These are phyloP conservation scores for Triglochin maritima DNA, from an alignment of 106 monocot genomes.

Conservation along the genomic window DNA sequence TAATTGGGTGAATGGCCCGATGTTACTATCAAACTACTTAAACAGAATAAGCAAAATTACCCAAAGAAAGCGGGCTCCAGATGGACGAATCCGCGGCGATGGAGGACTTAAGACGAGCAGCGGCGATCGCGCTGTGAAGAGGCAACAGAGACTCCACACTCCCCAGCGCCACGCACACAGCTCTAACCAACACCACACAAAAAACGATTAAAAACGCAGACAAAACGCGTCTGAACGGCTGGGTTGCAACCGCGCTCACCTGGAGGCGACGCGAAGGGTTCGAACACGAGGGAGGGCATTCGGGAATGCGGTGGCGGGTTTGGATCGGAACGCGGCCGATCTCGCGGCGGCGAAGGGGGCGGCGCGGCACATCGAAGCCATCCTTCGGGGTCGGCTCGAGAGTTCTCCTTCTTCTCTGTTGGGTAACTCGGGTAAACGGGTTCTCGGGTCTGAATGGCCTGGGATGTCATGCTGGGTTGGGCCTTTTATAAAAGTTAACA, in stretches of 20 bases:
- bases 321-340: conserved; percentile 4
- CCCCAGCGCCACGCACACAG: background rate
- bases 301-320: background rate
- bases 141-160: conserved; percentile 16
- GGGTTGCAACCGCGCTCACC: background rate
- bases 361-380: conserved; percentile 12
- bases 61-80: conserved; percentile 9
- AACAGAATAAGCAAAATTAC: too few species aligned
- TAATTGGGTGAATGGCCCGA: too few species aligned
- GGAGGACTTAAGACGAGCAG: conserved; percentile 11
- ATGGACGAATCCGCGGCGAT: conserved; percentile 4
- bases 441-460: too few species aligned
- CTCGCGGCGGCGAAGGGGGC: conserved; percentile 4
- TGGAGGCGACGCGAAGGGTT: background rate
- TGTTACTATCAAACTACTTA: too few species aligned
- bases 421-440: too few species aligned
- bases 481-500: too few species aligned
- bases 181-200: background rate
- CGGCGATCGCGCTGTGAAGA: conserved; percentile 14
- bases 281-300: background rate
- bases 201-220: background rate
- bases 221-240: background rate
- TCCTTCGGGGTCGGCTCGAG: background rate
- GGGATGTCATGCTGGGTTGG: too few species aligned
- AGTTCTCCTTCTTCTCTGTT: too few species aligned